These are phyloP conservation scores for Heliamphora exappendiculata DNA, from an alignment of 148 eudicot species.

Conservation along the genomic window DNA sequence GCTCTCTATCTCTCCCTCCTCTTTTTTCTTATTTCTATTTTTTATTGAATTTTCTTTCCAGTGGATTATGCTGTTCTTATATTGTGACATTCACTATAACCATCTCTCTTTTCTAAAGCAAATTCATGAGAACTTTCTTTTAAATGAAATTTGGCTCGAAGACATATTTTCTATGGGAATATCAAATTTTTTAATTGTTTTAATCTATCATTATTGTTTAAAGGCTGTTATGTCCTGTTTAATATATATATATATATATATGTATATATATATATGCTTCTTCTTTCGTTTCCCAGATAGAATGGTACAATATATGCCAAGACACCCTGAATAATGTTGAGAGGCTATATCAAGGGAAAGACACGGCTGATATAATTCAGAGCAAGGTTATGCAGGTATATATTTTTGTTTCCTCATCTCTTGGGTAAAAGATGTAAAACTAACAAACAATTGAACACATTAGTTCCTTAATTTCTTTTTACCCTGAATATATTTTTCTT, in stretches of 20 bases:
- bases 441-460: background rate
- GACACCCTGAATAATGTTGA: conserved; percentile 65
- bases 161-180: background rate
- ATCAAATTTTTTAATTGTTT: background rate
- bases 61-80: background rate
- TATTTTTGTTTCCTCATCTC: conserved; percentile 6
- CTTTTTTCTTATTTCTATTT: background rate
- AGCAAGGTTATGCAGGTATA: conserved; percentile 76
- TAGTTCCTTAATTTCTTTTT: conserved; percentile 1
- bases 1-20: background rate
- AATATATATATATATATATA: background rate
- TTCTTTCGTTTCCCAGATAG: conserved; percentile 46
- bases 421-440: background rate
- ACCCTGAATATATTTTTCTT: conserved; percentile 1
- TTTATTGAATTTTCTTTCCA: background rate
- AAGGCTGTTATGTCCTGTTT: background rate
- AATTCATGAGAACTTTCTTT: background rate
- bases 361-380: conserved; percentile 53
- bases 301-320: conserved; percentile 68
- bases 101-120: background rate
- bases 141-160: background rate
- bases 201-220: background rate
- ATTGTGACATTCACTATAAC: background rate
- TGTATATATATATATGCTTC: background rate
- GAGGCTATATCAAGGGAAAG: conserved; percentile 68